Base-by-base conservation (phyloP, 257 asterid genomes). In the Knoxia roxburghii region DNA sequence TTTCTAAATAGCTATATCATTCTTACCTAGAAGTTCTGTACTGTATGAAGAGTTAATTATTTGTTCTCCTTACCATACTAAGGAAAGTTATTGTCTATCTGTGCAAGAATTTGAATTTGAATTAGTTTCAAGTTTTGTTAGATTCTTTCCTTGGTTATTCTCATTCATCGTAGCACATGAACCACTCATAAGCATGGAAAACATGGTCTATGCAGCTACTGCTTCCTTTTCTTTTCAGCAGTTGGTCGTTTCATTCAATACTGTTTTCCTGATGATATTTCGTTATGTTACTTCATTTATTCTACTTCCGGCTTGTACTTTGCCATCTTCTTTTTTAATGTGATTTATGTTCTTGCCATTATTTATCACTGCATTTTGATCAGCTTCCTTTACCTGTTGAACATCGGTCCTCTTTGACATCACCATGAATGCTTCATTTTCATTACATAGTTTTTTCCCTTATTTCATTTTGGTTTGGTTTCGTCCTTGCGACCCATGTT, bases 161-260 rank as follows among this genome's bases (percentile, higher is more conserved):
- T n/a, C 26, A 41, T 15, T 15, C 24, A 26, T 58, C n/a, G 7
- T 32, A 32, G 23, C 60, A 15, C 57, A 13, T 23, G 56, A 24
- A 43, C 41, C 43, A 18, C 45, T 59, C 41, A 59, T 32, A 30
- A 18, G 46, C 7, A 46, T 46, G 17, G 30, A 15, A 21, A 33
- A 48, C 21, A 7, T 33, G 20, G 61, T 49, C 26, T 54, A 68
- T 57, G 48, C 23, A 48, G 61, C 54, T 59, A 61, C 68, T 33
- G 35, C 33, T 33, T 21, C 29, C 23, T 46, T 49, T 15, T 7
- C 20, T 10, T 11, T 46, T 35, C 35, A 39, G 3, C 20, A 43
- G 35, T 48, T 50, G 24, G n/a, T 67, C 8, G 20, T 17, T 52
- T 37, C 20, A 12, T 21, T 59, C 33, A 20, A 27, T 21, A 14